Base-by-base conservation (phyloP, 1,139 yeast genomes). In the Meyerozyma smithsonii region DNA sequence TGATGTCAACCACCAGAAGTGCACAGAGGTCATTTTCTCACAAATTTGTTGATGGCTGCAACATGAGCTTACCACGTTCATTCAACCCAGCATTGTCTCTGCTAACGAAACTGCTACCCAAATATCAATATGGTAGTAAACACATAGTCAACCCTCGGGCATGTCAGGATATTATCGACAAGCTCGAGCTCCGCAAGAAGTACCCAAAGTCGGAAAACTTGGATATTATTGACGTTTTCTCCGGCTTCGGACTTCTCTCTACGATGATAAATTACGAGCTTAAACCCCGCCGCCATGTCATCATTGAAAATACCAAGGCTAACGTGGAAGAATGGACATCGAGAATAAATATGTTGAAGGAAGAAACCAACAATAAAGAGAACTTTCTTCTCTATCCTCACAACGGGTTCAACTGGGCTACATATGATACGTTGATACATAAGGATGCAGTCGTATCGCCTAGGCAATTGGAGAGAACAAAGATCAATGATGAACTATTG, bases 391-490 rank as follows among this genome's bases (percentile, higher is more conserved):
- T 62, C 21, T 61, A 56, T 42, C 50, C 56, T 5, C 50, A 54
- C 36, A 79, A 79, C 49, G 90, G 92, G 2, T 84, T 73, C 55
- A 62, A 73, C 17, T 86, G 95, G 95, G 62, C 61, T 3, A 68
- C 87, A 1, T 86, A 72, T 48, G 58, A 55, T 5, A 59, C 64
- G 0, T 45, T 84, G 26, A 62, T 75, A 3, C 62, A 70, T 4
- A 51, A 67, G 5, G 66, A 71, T 14, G 70, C 71, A 32, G 35
- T 66, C 0, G 52, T 78, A 4, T 47, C 54, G 2, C 83, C 84
- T 0, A 54, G 52, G 8, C 42, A 44, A 1, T 66, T 71, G 46
- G 47, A 71, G 4, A 55, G 75, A 38, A 70, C 66, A 32, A 61
- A 68, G n/a, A 58, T 84, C 15, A 82, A 88, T 58, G 74, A 79